Evolutionary conservation across 768 basidiomycete genomes (phyloP).

Genomic region (Tricholoma sp.): DNA sequence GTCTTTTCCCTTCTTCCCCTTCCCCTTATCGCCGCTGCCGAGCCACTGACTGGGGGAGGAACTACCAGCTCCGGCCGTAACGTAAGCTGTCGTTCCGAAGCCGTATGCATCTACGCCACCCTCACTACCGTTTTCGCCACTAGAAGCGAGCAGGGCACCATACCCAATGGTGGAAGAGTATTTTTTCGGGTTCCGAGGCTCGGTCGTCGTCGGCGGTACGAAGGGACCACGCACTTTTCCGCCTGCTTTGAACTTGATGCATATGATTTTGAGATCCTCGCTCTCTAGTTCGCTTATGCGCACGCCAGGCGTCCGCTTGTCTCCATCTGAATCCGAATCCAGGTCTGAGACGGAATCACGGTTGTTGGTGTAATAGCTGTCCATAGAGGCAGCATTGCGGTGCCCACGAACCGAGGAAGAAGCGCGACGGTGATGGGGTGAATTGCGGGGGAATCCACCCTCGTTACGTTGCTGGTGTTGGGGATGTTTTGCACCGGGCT

Average conservation of each 20-base stretch:
- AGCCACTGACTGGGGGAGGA: constrained; percentile 3
- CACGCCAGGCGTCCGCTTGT: not conserved
- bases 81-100: constrained; percentile 3
- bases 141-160: not conserved
- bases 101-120: constrained; percentile 4
- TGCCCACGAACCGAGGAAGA: not conserved
- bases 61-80: constrained; percentile 13
- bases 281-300: not conserved
- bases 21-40: not conserved
- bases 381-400: not conserved
- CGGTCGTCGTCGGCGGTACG: not conserved
- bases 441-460: not conserved
- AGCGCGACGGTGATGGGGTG: not conserved
- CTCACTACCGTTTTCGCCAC: not conserved
- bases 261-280: not conserved
- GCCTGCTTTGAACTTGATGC: not conserved
- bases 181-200: not conserved
- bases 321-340: not conserved
- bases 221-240: not conserved
- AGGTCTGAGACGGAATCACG: not conserved
- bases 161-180: not conserved
- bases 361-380: not conserved
- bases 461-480: not conserved
- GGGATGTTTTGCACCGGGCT: not conserved
- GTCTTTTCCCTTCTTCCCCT: constrained; percentile 3